Evolutionary conservation across 768 basidiomycete species (phyloP).

Genomic region (Boletus sp.): DNA sequence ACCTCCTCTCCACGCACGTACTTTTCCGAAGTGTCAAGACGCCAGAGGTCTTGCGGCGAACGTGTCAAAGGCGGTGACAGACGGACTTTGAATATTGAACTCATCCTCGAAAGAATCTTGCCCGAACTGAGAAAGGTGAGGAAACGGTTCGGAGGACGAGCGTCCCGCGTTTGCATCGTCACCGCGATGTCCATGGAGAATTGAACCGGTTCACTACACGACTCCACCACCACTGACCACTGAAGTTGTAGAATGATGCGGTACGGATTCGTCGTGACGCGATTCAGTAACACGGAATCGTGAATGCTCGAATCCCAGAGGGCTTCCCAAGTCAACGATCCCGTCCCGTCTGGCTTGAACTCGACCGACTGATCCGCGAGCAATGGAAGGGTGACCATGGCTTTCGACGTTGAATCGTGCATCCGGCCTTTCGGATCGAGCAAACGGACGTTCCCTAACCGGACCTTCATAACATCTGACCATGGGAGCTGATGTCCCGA

Average conservation of each 20-base stretch:
- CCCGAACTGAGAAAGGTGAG: slow-evolving; percentile 73
- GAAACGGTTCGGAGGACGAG: slow-evolving; percentile 77
- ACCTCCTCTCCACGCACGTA: slow-evolving; percentile 92
- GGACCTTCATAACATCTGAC: slow-evolving; percentile 73
- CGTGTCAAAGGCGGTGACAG: slow-evolving; percentile 84
- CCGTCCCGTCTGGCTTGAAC: slow-evolving; percentile 84
- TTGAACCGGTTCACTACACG: slow-evolving; percentile 79
- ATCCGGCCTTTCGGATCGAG: slow-evolving; percentile 81
- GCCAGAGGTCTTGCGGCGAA: slow-evolving; percentile 88
- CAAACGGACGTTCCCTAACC: slow-evolving; percentile 80
- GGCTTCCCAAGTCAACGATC: slow-evolving; percentile 62
- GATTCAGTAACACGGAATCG: slow-evolving; percentile 81
- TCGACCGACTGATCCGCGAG: slow-evolving; percentile 69
- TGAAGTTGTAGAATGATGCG: slow-evolving; percentile 75
- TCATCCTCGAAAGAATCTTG: slow-evolving; percentile 75
- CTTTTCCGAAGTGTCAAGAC: slow-evolving; percentile 91
- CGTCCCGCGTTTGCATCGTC: slow-evolving; percentile 80
- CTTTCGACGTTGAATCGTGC: slow-evolving; percentile 73
- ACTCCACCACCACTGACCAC: slow-evolving; percentile 81
- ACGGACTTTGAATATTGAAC: slow-evolving; percentile 79
- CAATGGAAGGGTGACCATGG: slow-evolving; percentile 70
- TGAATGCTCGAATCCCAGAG: slow-evolving; percentile 95
- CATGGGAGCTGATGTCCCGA: slow-evolving; percentile 90
- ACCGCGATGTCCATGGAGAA: slow-evolving; percentile 88
- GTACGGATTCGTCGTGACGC: slow-evolving; percentile 75